Percentiles rank a stretch among this genome's conserved stretches.
Conservation (phyloP, 2,329 filamentous ascomycete species). For the Penicillium sp. region DNA sequence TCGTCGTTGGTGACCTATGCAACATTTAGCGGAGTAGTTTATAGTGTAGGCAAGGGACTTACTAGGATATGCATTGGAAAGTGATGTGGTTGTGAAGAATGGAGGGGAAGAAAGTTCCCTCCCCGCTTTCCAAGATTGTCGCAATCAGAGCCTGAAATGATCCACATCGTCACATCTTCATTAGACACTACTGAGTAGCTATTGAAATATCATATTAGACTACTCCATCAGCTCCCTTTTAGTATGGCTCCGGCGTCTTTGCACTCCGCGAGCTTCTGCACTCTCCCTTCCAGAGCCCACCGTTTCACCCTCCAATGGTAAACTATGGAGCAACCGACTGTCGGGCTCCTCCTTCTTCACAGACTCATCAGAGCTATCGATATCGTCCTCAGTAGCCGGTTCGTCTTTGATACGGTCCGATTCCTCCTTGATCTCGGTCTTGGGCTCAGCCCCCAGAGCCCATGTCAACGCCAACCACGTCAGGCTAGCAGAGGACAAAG, state of each 20-base stretch:
- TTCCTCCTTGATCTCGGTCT: constrained; percentile 34
- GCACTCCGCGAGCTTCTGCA: constrained; percentile 30
- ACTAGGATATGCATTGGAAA: constrained; percentile 55
- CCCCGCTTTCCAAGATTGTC: constrained; percentile 9
- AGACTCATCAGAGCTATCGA: constrained; percentile 20
- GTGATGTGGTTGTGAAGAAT: constrained; percentile 12
- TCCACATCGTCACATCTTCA: neutral
- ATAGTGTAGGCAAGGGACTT: constrained; percentile 23
- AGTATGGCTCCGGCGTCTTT: constrained; percentile 35
- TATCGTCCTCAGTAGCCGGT: constrained; percentile 9
- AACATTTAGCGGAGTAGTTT: constrained; percentile 6
- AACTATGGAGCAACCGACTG: constrained; percentile 18
- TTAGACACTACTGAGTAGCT: too few species aligned
- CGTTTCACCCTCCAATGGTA: constrained; percentile 34
- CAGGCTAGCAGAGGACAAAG: constrained; percentile 66
- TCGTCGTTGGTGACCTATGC: constrained; percentile 68
- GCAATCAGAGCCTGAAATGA: constrained; percentile 3
- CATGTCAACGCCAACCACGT: constrained; percentile 64
- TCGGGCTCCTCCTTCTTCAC: constrained; percentile 35
- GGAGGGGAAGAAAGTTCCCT: constrained; percentile 22
- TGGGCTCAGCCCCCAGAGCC: constrained; percentile 33
- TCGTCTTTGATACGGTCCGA: constrained; percentile 20
- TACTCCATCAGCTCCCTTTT: constrained; percentile 13
- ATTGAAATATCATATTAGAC: neutral
- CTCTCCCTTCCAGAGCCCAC: constrained; percentile 56